Conservation (phyloP, 306 rosid genomes). For the Inga laurina region DNA sequence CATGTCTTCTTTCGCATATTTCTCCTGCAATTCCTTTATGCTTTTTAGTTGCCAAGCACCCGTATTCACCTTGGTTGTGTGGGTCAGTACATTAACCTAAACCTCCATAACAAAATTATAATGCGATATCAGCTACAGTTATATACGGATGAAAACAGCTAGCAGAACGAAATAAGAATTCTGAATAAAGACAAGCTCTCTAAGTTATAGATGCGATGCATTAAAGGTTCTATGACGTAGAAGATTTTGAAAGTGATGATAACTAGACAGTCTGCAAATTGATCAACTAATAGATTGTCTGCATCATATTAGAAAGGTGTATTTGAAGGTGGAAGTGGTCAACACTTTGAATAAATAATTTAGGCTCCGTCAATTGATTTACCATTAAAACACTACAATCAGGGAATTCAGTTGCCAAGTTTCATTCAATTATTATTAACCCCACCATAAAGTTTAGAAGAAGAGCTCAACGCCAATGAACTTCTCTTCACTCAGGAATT, state of each 20-base stretch:
- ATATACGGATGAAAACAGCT: not conserved
- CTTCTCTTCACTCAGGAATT: not conserved
- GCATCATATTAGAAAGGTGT: constrained; percentile 10
- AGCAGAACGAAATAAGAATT: not conserved
- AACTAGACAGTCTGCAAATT: not conserved
- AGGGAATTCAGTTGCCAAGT: not conserved
- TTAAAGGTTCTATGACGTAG: not conserved
- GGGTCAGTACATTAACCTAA: constrained; percentile 46
- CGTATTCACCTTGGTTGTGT: constrained; percentile 49
- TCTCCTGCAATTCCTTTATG: constrained; percentile 37
- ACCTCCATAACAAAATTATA: constrained; percentile 19
- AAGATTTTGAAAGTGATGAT: constrained; percentile 4
- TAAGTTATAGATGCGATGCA: not conserved
- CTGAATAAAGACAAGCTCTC: not conserved
- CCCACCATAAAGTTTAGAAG: not conserved
- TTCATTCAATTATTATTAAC: not conserved
- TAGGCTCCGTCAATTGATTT: not conserved
- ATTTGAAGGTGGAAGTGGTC: not conserved
- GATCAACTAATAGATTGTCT: not conserved
- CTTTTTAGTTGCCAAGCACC: constrained; percentile 46
- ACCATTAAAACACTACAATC: too few relatives aligned
- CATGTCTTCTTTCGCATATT: constrained; percentile 47
- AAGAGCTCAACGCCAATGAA: not conserved
- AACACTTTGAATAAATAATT: not conserved
- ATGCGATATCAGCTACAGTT: constrained; percentile 25